phyloP scores from a whole-genome alignment of 169 alveolate genomes.

The Hepatocystis sp. region DNA sequence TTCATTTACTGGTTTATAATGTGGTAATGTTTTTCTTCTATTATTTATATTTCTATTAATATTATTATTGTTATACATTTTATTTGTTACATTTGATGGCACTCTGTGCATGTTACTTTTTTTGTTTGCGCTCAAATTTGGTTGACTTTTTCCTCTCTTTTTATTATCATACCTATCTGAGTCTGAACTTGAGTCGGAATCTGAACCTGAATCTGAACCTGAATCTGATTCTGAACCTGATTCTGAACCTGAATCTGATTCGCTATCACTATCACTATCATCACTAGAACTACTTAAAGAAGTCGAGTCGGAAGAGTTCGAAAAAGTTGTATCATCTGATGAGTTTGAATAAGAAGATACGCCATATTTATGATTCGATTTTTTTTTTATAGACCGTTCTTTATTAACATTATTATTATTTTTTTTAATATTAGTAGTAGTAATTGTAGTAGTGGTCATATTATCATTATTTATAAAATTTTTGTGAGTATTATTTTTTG shows the following conservation, averaged over 20 bases:
- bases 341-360: not conserved
- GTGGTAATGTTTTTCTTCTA: constrained; percentile 80
- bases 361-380: not conserved
- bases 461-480: no score
- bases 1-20: constrained; percentile 88
- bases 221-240: constrained; percentile 45
- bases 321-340: constrained; percentile 15
- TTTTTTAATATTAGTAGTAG: not conserved
- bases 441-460: not conserved
- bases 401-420: no score
- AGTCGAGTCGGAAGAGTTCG: constrained; percentile 61
- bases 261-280: constrained; percentile 80
- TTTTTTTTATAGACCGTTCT: no score
- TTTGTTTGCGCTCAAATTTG: constrained; percentile 77
- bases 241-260: constrained; percentile 79
- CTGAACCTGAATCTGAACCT: constrained; percentile 80
- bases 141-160: constrained; percentile 12
- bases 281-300: constrained; percentile 69
- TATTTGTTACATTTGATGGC: no score
- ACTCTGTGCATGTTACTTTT: constrained; percentile 46
- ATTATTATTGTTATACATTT: constrained; percentile 29
- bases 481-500: not conserved
- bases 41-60: not conserved
- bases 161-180: constrained; percentile 5
- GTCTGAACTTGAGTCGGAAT: constrained; percentile 1